Evolutionary conservation across 202 grass and related monocot genomes (phyloP).

Genomic region (Elaeis oleifera): DNA sequence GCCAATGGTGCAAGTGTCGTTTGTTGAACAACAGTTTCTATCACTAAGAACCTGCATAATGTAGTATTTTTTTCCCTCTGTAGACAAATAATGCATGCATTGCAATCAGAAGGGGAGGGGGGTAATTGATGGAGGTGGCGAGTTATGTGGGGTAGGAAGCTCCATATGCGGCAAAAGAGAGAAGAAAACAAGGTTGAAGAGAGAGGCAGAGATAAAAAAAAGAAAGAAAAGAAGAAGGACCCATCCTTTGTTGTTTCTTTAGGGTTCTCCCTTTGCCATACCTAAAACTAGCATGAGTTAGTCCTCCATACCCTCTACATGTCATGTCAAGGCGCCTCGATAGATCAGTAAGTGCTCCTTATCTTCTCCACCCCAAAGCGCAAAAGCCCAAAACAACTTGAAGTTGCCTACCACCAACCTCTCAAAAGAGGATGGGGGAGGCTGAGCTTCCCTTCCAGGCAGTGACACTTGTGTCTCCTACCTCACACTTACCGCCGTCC

Average conservation of each 20-base stretch:
- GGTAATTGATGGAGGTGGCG: too few species aligned
- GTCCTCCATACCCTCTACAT: neutral
- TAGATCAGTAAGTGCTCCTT: conserved; percentile 3
- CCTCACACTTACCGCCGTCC: neutral
- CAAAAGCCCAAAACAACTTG: neutral
- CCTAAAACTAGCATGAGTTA: neutral
- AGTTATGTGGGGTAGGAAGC: too few species aligned
- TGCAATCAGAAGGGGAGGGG: too few species aligned
- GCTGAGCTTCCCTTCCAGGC: neutral
- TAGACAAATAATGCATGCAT: too few species aligned
- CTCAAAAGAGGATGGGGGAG: neutral
- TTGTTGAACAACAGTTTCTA: too few species aligned
- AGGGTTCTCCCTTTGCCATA: neutral
- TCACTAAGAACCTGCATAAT: too few species aligned
- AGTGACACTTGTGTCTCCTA: neutral
- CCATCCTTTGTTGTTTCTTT: neutral
- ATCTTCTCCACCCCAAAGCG: conserved; percentile 1
- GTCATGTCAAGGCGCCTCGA: neutral
- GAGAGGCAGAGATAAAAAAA: too few species aligned
- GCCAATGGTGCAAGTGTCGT: too few species aligned
- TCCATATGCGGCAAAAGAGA: too few species aligned
- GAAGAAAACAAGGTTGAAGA: too few species aligned
- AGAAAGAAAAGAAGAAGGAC: neutral
- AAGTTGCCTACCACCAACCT: neutral
- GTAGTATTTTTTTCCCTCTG: too few species aligned